Conservation (phyloP, 768 basidiomycete genomes). For the Flagelloscypha sp. region DNA sequence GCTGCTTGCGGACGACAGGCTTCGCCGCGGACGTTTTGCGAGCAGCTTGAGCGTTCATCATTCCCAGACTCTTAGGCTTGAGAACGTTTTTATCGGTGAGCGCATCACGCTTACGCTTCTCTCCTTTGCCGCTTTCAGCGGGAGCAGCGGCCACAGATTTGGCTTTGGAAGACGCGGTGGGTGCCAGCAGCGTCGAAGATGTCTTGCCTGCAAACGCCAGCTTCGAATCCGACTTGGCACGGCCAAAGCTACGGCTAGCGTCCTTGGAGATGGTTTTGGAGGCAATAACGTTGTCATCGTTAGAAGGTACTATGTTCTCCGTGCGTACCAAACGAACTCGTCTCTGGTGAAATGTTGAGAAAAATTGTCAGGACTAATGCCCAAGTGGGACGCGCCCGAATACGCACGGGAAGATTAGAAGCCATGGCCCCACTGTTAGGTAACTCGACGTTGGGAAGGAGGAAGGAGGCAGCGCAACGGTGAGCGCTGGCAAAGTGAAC, state of each 20-base stretch:
- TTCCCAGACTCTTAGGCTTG: constrained; percentile 53
- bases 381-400: constrained; percentile 4
- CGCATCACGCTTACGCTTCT: constrained; percentile 76
- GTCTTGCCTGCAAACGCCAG: constrained; percentile 13
- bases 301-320: constrained; percentile 10
- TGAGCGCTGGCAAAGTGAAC: too few relatives aligned
- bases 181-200: constrained; percentile 37
- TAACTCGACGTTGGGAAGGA: constrained; percentile 1
- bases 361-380: background rate
- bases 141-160: constrained; percentile 35
- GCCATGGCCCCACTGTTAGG: constrained; percentile 27
- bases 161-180: constrained; percentile 47
- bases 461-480: background rate
- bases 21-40: constrained; percentile 18
- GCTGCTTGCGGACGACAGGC: constrained; percentile 5
- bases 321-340: constrained; percentile 2
- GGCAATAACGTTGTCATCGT: constrained; percentile 9
- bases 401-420: constrained; percentile 37
- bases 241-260: too few relatives aligned
- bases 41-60: constrained; percentile 32
- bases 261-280: constrained; percentile 25
- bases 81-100: constrained; percentile 61
- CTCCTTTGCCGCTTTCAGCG: constrained; percentile 37
- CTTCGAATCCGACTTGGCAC: too few relatives aligned
- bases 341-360: constrained; percentile 8